Evolutionary conservation across 441 rosid genomes (phyloP), one percentile per base, ranked within the genome.

Genomic region (Viola pubescens): DNA sequence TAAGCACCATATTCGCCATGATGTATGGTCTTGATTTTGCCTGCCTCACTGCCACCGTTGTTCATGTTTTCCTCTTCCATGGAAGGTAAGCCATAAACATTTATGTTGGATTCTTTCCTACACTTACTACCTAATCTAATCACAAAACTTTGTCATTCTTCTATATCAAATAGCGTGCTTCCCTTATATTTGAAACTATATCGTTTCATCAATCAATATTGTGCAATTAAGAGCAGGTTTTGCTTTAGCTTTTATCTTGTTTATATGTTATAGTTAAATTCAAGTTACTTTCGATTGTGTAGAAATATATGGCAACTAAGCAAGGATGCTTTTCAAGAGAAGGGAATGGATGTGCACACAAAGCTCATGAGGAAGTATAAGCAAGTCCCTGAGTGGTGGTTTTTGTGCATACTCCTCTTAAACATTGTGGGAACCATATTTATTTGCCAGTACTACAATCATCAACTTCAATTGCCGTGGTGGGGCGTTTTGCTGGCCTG

Each of bases 401-500:
- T 92, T 69, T 73, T 87, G 79, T 72, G 69, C 67, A 89, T 92
- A 56, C 91, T 92, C 7, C 37, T 63, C 40, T 68, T 67, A 38
- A 89, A 79, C 69, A 64, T 87, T 58, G 81, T 67, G 10, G 86
- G 57, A 16, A 81, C 91, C 13, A 52, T 91, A 12, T 85, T 81
- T 66, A 74, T 86, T 48, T 87, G 97, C 50, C 81, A 89, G 64
- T 87, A 85, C 77, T 87, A 82, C 75, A 89, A 71, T 39, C 75
- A 77, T 40, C 89, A 87, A 71, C 97, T 91, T 52, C 94, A 89
- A 41, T 72, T 87, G 43, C 98, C 94, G 4, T 91, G 95, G 98
- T 91, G 97, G 97, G 97, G 97, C 19, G 95, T 89, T 59, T 59
- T 89, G 59, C 74, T 91, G 58, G 98, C 97, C 1, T 89, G 97